These are phyloP conservation scores for Teratosphaeria viscida DNA, from an alignment of 2,329 filamentous ascomycete species.

Conservation along the genomic window DNA sequence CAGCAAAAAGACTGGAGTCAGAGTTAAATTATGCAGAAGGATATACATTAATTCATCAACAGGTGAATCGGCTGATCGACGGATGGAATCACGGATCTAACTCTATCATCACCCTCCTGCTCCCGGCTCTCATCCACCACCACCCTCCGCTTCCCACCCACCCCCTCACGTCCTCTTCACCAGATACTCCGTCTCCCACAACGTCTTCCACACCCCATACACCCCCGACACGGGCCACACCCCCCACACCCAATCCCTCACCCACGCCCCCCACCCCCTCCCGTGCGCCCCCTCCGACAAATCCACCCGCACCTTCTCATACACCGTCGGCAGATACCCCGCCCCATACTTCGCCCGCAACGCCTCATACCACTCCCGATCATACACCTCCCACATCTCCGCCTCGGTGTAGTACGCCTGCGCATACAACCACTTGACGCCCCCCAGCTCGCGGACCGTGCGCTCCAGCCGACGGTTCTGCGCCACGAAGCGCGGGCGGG, in stretches of 20 bases:
- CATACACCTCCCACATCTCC: slow-evolving; percentile 59
- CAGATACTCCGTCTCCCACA: slow-evolving; percentile 12
- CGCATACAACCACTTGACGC: slow-evolving; percentile 80
- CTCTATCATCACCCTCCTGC: background rate
- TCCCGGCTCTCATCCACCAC: background rate
- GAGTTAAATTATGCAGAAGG: too few species aligned
- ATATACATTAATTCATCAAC: too few species aligned
- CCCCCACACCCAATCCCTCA: slow-evolving; percentile 20
- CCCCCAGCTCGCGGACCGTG: slow-evolving; percentile 58
- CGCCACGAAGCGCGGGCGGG: slow-evolving; percentile 49
- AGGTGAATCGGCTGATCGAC: too few species aligned
- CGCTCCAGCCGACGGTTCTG: slow-evolving; percentile 63
- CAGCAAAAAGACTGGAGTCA: too few species aligned
- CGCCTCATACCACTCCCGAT: slow-evolving; percentile 49
- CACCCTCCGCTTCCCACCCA: background rate
- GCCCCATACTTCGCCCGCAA: slow-evolving; percentile 55
- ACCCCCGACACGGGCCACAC: slow-evolving; percentile 29
- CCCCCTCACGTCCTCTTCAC: slow-evolving; percentile 3
- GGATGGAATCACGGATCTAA: background rate
- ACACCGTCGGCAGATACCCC: slow-evolving; percentile 52
- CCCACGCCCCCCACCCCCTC: slow-evolving; percentile 22
- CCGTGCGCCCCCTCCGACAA: slow-evolving; percentile 17
- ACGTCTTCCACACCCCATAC: slow-evolving; percentile 29
- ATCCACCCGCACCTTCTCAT: slow-evolving; percentile 57
- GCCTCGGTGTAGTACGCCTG: slow-evolving; percentile 71